phyloP scores from a whole-genome alignment of 2,329 filamentous ascomycete species.

The Dactylella cylindrospora region DNA sequence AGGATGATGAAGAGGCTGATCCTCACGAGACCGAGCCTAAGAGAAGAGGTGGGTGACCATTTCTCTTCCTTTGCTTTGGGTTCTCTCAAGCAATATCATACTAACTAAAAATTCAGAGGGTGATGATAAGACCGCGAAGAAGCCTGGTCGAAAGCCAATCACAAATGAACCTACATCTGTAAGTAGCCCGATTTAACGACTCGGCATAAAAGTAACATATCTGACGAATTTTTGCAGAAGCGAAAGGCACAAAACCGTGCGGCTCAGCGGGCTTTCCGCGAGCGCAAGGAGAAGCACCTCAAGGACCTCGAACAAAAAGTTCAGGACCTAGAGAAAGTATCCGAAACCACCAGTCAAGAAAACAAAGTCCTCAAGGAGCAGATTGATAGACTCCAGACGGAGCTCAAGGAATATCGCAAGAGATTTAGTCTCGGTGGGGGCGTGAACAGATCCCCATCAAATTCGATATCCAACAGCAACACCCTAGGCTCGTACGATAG shows the following conservation, averaged over 20 bases:
- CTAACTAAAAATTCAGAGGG: conserved; percentile 69
- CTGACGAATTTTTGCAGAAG: conserved; percentile 61
- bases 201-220: neutral
- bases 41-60: conserved; percentile 49
- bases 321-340: conserved; percentile 75
- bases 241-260: conserved; percentile 94
- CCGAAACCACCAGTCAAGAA: conserved; percentile 78
- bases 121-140: conserved; percentile 87
- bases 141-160: conserved; percentile 91
- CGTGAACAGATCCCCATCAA: conserved; percentile 53
- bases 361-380: conserved; percentile 82
- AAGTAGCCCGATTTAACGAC: conserved; percentile 55
- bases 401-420: conserved; percentile 89
- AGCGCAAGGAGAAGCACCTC: conserved; percentile 89
- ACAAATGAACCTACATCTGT: conserved; percentile 95
- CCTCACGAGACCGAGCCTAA: conserved; percentile 49
- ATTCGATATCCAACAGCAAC: conserved; percentile 56
- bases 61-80: conserved; percentile 32
- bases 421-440: conserved; percentile 66
- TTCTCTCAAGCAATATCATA: conserved; percentile 14
- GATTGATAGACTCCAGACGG: conserved; percentile 79
- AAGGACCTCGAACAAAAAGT: conserved; percentile 81
- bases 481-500: conserved; percentile 50
- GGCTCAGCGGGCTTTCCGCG: conserved; percentile 87
- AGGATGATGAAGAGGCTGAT: conserved; percentile 47